phyloP scores from a whole-genome alignment of 495 filamentous ascomycete species.

The Collariella sp. region DNA sequence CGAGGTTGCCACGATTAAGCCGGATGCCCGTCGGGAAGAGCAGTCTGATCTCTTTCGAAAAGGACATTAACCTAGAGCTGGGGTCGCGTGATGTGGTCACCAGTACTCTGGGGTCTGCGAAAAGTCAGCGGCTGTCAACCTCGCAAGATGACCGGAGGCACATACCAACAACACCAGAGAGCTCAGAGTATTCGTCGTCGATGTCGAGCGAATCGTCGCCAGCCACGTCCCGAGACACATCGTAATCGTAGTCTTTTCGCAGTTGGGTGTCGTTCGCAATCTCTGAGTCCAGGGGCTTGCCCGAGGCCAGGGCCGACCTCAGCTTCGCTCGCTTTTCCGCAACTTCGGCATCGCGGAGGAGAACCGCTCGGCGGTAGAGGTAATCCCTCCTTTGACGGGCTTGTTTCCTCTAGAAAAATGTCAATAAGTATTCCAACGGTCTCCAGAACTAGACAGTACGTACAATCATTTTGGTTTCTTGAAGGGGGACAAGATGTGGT shows the following conservation, averaged over 20 bases:
- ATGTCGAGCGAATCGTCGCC: constrained; percentile 61
- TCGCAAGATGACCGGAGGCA: not conserved
- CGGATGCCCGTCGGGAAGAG: constrained; percentile 85
- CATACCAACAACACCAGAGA: constrained; percentile 25
- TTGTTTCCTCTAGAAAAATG: constrained; percentile 51
- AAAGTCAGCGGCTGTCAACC: constrained; percentile 3
- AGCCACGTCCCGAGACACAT: constrained; percentile 63
- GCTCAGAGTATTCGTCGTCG: constrained; percentile 66
- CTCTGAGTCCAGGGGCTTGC: constrained; percentile 72
- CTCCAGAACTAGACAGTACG: not conserved
- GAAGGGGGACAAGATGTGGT: not conserved
- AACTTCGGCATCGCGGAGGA: constrained; percentile 85
- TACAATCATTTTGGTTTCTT: constrained; percentile 5
- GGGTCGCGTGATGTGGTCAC: constrained; percentile 88
- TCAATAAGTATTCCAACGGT: not conserved
- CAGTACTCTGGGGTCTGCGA: constrained; percentile 41
- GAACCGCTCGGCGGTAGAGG: constrained; percentile 62
- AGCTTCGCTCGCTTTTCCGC: constrained; percentile 82
- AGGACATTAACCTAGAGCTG: constrained; percentile 71
- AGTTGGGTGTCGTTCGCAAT: constrained; percentile 85
- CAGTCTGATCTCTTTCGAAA: constrained; percentile 92
- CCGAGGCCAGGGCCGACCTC: constrained; percentile 69
- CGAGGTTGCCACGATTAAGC: constrained; percentile 82
- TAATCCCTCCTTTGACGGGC: constrained; percentile 86
- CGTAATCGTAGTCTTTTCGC: constrained; percentile 86